A percentile compares a stretch with the other conserved stretches of the same genome.
phyloP scores from a whole-genome alignment of 768 basidiomycete genomes.

The Leccinum aurantiacum region DNA sequence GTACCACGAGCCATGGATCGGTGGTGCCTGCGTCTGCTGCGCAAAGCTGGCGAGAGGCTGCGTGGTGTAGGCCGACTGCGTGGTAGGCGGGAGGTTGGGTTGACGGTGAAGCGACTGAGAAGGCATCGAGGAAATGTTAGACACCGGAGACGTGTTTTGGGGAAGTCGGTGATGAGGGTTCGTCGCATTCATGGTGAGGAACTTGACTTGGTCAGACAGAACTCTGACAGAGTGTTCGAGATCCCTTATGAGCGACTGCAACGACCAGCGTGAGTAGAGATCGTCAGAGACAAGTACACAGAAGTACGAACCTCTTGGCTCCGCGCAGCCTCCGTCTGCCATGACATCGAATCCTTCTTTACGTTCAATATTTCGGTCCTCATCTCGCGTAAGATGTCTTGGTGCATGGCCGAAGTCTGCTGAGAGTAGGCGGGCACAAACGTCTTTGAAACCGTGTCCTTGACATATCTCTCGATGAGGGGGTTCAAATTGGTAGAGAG shows the following conservation, averaged over 20 bases:
- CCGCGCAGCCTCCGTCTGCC: slow-evolving; percentile 78
- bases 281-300: background rate
- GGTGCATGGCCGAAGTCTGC: slow-evolving; percentile 74
- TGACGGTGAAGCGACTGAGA: slow-evolving; percentile 37
- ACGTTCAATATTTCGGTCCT: slow-evolving; percentile 71
- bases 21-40: slow-evolving; percentile 32
- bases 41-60: slow-evolving; percentile 36
- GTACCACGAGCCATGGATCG: slow-evolving; percentile 55
- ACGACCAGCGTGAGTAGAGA: slow-evolving; percentile 6
- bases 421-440: slow-evolving; percentile 77
- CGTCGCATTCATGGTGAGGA: slow-evolving; percentile 59
- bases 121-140: slow-evolving; percentile 38
- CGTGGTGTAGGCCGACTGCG: slow-evolving; percentile 33
- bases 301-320: slow-evolving; percentile 65
- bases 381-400: slow-evolving; percentile 75
- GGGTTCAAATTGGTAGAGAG: slow-evolving; percentile 73
- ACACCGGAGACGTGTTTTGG: slow-evolving; percentile 34
- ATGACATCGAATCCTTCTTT: slow-evolving; percentile 76
- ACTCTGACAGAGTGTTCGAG: slow-evolving; percentile 75
- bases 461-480: slow-evolving; percentile 77
- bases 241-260: slow-evolving; percentile 71
- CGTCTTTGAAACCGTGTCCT: slow-evolving; percentile 70
- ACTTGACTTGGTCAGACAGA: slow-evolving; percentile 82
- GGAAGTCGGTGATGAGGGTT: slow-evolving; percentile 35
- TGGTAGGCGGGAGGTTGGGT: slow-evolving; percentile 35